Conservation (phyloP, 2,329 filamentous ascomycete species). For the Cadophora sp. region DNA sequence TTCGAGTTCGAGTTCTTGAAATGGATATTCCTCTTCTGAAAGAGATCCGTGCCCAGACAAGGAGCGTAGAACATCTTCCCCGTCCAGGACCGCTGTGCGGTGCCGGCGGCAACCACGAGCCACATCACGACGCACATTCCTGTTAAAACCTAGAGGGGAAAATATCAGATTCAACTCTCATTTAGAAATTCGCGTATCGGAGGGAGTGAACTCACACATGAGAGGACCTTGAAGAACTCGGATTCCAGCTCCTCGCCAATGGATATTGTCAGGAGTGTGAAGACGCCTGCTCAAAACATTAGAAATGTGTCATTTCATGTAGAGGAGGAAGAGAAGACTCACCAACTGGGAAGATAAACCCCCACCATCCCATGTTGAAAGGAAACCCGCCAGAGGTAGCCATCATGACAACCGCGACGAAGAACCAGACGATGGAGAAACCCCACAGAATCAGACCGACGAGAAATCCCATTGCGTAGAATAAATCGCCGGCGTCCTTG, state of each 20-base stretch:
- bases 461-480: neutral
- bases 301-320: too few species aligned
- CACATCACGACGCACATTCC: constrained; percentile 14
- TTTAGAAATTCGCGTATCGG: too few species aligned
- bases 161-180: too few species aligned
- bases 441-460: neutral
- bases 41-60: constrained; percentile 43
- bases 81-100: constrained; percentile 53
- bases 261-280: constrained; percentile 6
- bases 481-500: neutral
- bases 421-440: constrained; percentile 7
- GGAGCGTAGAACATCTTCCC: constrained; percentile 60
- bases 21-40: too few species aligned
- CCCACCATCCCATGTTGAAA: constrained; percentile 16
- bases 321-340: constrained; percentile 41
- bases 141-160: neutral
- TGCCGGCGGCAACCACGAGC: constrained; percentile 56
- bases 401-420: constrained; percentile 3
- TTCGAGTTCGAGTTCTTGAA: too few species aligned
- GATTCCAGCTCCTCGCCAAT: constrained; percentile 9
- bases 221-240: neutral
- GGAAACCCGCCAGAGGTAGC: constrained; percentile 1
- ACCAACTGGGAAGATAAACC: constrained; percentile 6
- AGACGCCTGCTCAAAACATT: constrained; percentile 39
- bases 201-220: neutral